Evolutionary conservation across 2,329 filamentous ascomycete genomes (phyloP), one percentile per base, ranked within the genome.

Genomic region (Neonectria sp.): DNA sequence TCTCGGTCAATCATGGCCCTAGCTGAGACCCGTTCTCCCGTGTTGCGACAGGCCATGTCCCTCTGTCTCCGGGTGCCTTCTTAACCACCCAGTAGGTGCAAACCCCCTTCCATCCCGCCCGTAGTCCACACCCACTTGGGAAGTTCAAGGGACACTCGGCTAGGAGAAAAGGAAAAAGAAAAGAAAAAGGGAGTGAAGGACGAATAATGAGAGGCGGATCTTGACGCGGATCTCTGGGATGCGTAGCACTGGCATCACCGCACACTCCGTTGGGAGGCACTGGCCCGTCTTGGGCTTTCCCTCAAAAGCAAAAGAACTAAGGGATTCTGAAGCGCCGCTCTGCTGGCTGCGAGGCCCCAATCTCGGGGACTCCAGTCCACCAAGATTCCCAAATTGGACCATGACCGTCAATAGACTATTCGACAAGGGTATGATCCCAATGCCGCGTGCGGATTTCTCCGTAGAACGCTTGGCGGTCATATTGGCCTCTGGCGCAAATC

Each of bases 211-310:
- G 37, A 60, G 53, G 37, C 55, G 31, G 52, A 63, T 46, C 57
- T 65, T 40, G 59, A 63, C 53, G 33, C 55, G 25, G 49, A 63
- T 37, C 57, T 64, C 48, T 55, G 63, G 64, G 37, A 45, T 56
- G 62, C 58, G 71, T 45, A 68, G 65, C 65, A 57, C 46, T 69
- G 70, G 65, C 67, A 62, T 73, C 63, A 68, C 59, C 60, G 45
- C 65, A 58, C 48, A 27, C 31, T 21, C 21, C 25, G 17, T n/a
- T 13, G 55, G n/a, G 21, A n/a, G 15, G 37, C 33, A 33, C 33
- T 60, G 35, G 24, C 33, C 55, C 53, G 33, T 31, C 58, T 57
- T 65, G 17, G 45, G 53, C 45, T 40, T 56, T 48, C 24, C 24
- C 33, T 46, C 49, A 6, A 5, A 11, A 35, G 51, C 27, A 29